Evolutionary conservation across 495 filamentous ascomycete species (phyloP).

Genomic region (Pseudomonodictys pantanalensis): DNA sequence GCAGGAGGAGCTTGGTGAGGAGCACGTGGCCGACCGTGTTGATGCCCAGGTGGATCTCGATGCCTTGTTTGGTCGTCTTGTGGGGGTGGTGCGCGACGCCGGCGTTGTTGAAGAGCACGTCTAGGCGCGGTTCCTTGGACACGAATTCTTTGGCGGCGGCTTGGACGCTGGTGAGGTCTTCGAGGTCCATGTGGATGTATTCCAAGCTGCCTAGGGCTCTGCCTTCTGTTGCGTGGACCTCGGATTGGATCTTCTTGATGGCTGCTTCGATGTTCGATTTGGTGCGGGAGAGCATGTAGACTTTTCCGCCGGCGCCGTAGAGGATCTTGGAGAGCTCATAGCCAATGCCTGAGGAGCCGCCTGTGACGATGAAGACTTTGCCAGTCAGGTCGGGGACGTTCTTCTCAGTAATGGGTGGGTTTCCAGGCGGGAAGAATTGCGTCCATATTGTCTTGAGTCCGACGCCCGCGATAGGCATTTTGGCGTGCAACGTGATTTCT

Average conservation of each 20-base stretch:
- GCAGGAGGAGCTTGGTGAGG: constrained; percentile 14
- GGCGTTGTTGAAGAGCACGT: constrained; percentile 58
- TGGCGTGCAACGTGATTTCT: neutral
- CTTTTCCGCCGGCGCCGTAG: constrained; percentile 41
- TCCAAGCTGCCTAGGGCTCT: constrained; percentile 26
- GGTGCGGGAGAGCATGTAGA: constrained; percentile 36
- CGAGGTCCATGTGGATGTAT: constrained; percentile 48
- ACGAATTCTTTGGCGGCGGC: constrained; percentile 45
- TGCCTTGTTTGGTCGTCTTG: constrained; percentile 14
- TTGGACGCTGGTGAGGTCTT: constrained; percentile 52
- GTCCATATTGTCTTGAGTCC: neutral
- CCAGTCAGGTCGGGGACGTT: neutral
- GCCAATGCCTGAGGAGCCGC: constrained; percentile 39
- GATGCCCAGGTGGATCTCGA: constrained; percentile 16
- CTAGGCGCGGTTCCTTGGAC: constrained; percentile 44
- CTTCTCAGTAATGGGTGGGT: constrained; percentile 1
- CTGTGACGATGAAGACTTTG: constrained; percentile 33
- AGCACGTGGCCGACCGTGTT: constrained; percentile 16
- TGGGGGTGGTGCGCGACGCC: constrained; percentile 32
- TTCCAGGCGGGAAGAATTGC: neutral
- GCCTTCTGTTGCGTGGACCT: neutral
- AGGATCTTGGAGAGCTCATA: constrained; percentile 45
- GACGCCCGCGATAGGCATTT: neutral
- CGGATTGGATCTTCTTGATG: neutral
- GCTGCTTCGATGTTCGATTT: neutral